Evolutionary conservation across 345 rosid species (phyloP).

Genomic region (Moricandia arvensis): DNA sequence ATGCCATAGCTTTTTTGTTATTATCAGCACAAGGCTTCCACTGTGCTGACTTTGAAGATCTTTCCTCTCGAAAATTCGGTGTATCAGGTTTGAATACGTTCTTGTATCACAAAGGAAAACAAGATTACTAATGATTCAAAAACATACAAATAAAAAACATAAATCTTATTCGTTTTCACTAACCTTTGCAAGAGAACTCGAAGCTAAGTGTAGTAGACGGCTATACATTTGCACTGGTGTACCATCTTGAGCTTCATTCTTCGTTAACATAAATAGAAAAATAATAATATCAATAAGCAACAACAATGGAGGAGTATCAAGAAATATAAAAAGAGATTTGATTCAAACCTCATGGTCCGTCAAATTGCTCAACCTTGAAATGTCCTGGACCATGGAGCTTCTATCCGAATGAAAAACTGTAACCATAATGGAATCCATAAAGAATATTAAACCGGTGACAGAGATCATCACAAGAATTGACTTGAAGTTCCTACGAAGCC

Average conservation of each 20-base stretch:
- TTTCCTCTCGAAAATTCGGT: slow-evolving; percentile 51
- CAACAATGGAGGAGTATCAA: background rate
- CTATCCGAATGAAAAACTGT: slow-evolving; percentile 54
- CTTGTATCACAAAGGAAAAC: slow-evolving; percentile 36
- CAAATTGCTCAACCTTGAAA: slow-evolving; percentile 40
- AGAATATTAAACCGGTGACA: slow-evolving; percentile 48
- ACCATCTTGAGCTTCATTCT: slow-evolving; percentile 40
- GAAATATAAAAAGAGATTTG: background rate
- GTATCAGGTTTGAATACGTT: slow-evolving; percentile 51
- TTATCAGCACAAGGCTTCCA: slow-evolving; percentile 88
- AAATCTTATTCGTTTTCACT: slow-evolving; percentile 18
- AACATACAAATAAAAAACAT: background rate
- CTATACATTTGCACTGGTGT: slow-evolving; percentile 64
- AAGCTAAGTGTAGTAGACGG: slow-evolving; percentile 67
- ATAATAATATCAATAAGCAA: background rate
- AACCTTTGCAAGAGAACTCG: slow-evolving; percentile 67
- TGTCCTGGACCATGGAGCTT: slow-evolving; percentile 29
- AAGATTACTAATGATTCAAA: background rate
- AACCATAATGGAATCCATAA: slow-evolving; percentile 67
- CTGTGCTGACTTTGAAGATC: slow-evolving; percentile 46
- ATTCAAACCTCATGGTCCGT: slow-evolving; percentile 50
- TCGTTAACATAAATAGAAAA: slow-evolving; percentile 29
- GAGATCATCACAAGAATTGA: slow-evolving; percentile 48
- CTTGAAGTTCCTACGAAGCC: slow-evolving; percentile 53
- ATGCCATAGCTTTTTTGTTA: slow-evolving; percentile 21